Percentiles rank a stretch among this genome's conserved stretches.
Evolutionary conservation across 164 flowering plant species (phyloP).

Genomic region (Vitis cinerea): DNA sequence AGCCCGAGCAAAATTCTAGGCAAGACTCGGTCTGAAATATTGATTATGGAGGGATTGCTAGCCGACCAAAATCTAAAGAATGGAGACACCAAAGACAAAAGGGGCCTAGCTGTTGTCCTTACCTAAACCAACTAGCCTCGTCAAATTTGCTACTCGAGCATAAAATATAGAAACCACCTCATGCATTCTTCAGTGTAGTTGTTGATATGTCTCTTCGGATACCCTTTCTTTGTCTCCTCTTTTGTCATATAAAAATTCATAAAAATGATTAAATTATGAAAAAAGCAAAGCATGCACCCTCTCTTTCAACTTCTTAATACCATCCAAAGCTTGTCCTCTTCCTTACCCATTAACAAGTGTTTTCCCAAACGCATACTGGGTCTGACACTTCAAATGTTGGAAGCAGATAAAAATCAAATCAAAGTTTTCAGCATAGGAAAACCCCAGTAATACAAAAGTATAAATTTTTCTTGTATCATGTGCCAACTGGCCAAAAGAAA

Average conservation of each 20-base stretch:
- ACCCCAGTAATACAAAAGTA: too few relatives aligned
- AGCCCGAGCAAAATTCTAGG: too few relatives aligned
- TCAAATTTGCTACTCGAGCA: neutral
- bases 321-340: neutral
- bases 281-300: neutral
- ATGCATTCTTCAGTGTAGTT: conserved; percentile 9
- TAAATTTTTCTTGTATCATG: too few relatives aligned
- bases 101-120: conserved; percentile 9
- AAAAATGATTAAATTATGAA: neutral
- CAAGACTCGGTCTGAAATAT: too few relatives aligned
- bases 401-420: too few relatives aligned
- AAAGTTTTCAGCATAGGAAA: too few relatives aligned
- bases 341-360: too few relatives aligned
- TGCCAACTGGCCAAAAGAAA: too few relatives aligned
- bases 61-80: neutral
- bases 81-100: conserved; percentile 8
- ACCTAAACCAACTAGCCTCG: conserved; percentile 30
- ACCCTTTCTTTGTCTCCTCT: conserved; percentile 2
- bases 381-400: too few relatives aligned
- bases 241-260: neutral
- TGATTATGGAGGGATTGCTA: too few relatives aligned
- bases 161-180: neutral
- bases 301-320: neutral
- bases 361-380: too few relatives aligned
- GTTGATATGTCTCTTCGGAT: conserved; percentile 15